Conservation (phyloP, 306 rosid genomes). For the Hippophae gyantsensis region DNA sequence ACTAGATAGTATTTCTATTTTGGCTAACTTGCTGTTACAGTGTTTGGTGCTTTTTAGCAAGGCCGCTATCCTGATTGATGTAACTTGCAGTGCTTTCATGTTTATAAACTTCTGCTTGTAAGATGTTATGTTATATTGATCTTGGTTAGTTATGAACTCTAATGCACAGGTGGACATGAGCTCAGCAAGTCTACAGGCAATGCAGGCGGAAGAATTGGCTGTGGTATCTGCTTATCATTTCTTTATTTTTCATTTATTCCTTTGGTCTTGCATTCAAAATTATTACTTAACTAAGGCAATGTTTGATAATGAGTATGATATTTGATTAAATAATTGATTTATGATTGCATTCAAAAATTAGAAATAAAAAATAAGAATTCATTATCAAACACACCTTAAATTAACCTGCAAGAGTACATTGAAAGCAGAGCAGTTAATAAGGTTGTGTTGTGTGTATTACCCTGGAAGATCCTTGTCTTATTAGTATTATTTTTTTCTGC, state of each 20-base stretch:
- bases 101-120: background rate
- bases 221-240: slow-evolving; percentile 41
- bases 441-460: too few relatives aligned
- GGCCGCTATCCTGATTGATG: background rate
- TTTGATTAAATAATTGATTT: background rate
- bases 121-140: background rate
- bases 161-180: slow-evolving; percentile 64
- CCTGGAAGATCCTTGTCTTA: background rate
- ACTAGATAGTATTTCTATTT: background rate
- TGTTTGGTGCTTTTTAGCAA: background rate
- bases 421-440: too few relatives aligned
- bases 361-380: too few relatives aligned
- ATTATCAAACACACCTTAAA: too few relatives aligned
- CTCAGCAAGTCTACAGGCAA: slow-evolving; percentile 82
- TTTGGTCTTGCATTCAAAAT: slow-evolving; percentile 1
- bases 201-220: slow-evolving; percentile 81
- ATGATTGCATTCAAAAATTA: background rate
- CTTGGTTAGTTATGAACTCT: background rate
- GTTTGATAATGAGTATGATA: background rate
- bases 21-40: background rate
- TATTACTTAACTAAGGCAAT: background rate
- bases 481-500: background rate
- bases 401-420: too few relatives aligned
- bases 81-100: background rate
- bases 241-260: slow-evolving; percentile 14